Base-by-base conservation (phyloP, 768 basidiomycete species). In the Auricularia cornea region DNA sequence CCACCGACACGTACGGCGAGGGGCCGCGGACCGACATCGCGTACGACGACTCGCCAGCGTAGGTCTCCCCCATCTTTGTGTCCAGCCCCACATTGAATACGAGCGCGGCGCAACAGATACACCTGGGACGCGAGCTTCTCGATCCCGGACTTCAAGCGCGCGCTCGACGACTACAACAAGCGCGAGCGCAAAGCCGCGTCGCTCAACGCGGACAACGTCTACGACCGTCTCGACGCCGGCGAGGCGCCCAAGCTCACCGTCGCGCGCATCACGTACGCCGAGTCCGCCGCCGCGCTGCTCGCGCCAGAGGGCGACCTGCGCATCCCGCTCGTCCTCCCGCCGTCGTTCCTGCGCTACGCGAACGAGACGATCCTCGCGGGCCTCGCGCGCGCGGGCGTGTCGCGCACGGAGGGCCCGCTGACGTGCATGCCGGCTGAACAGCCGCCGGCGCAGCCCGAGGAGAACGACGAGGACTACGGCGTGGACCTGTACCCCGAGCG, bases 11-110 rank as follows among this genome's bases (percentile, higher is more conserved):
- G 2, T 64, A 66, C 38, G 44, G 41, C 28, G 54, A 65, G 16
- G 59, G 48, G 1, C 33, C 29, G 3, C 28, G 29, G 26, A 20
- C 26, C 16, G 59, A 26, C 8, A 35, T 41, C 29, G 20, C 59
- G 1, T 66, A 66, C 41, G 60, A 61, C 44, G 65, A 65, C 30
- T n/a, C 61, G 20, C 64, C 64, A 29, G 23, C 30, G 54, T 62
- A 29, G 26, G 54, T 31, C n/a, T 11, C 8, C 1, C 23, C 33
- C 20, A 3, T 52, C 18, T 30, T 26, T 20, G 54, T 12, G 12
- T 14, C 3, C 20, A 10, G 26, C 31, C 64, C 64, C 16, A 63
- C 38, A 18, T 40, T n/a, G 38, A 18, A 8, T 33, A n/a, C n/a
- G n/a, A n/a, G n/a, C n/a, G n/a, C n/a, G n/a, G n/a, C 16, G 12